Conservation (phyloP, 2,329 filamentous ascomycete species). For the Reticulascus tulasneorum region DNA sequence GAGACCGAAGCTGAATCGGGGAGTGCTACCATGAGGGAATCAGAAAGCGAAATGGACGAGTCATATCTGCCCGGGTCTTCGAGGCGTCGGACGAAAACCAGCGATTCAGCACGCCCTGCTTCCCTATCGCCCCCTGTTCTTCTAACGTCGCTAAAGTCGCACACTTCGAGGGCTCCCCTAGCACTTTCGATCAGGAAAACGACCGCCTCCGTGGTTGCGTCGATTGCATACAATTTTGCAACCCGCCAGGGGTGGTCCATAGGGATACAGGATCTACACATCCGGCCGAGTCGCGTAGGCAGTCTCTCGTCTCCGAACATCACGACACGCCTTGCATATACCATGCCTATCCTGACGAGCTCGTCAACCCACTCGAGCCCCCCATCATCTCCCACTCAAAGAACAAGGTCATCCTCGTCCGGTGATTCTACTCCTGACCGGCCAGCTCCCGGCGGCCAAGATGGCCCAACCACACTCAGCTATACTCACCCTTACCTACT, state of each 20-base stretch:
- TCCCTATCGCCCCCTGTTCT: conserved; percentile 46
- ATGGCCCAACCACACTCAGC: conserved; percentile 59
- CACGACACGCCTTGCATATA: conserved; percentile 37
- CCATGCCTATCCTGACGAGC: conserved; percentile 23
- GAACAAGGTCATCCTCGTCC: too few relatives aligned
- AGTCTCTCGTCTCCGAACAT: conserved; percentile 22
- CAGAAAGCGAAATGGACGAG: conserved; percentile 4
- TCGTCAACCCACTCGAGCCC: background rate
- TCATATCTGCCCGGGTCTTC: background rate
- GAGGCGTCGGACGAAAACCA: background rate
- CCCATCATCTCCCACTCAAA: conserved; percentile 13
- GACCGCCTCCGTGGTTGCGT: conserved; percentile 64
- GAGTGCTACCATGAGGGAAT: conserved; percentile 3
- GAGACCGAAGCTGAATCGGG: conserved; percentile 5
- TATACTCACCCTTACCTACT: conserved; percentile 83
- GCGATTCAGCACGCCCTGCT: background rate
- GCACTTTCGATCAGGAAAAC: conserved; percentile 77
- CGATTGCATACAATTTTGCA: conserved; percentile 81
- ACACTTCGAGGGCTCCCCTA: conserved; percentile 72
- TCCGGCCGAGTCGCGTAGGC: conserved; percentile 31
- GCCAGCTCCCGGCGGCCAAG: background rate
- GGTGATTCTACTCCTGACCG: conserved; percentile 17
- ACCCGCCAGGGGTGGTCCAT: conserved; percentile 81
- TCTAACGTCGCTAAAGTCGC: conserved; percentile 74
- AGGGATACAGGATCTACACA: conserved; percentile 83